These are phyloP conservation scores for Pseudonitzschia multiseries DNA, from an alignment of 108 stramenopile genomes.

Conservation along the genomic window DNA sequence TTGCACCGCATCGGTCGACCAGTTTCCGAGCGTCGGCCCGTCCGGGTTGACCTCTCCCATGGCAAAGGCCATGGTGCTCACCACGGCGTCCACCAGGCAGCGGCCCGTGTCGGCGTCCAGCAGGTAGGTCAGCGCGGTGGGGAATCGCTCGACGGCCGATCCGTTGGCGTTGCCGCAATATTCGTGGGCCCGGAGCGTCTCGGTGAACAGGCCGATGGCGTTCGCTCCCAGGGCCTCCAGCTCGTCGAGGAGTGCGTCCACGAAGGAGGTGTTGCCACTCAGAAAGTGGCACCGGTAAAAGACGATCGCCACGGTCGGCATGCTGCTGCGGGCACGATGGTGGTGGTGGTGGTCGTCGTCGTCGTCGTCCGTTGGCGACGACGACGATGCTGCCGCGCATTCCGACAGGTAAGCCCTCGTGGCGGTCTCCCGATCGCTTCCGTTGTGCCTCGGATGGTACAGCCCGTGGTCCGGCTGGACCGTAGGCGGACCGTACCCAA, in stretches of 20 bases:
- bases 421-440: background rate
- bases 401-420: background rate
- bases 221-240: constrained; percentile 1
- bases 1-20: constrained; percentile 3
- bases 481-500: background rate
- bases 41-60: constrained; percentile 14
- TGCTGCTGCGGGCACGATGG: background rate
- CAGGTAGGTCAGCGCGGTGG: background rate
- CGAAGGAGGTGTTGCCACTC: constrained; percentile 12
- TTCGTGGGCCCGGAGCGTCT: background rate
- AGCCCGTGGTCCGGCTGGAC: constrained; percentile 14
- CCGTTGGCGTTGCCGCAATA: background rate
- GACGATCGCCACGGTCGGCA: constrained; percentile 6
- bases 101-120: background rate
- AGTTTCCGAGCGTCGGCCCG: constrained; percentile 8
- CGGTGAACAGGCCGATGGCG: constrained; percentile 10
- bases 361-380: too few relatives aligned
- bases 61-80: constrained; percentile 17
- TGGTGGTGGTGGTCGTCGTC: too few relatives aligned
- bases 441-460: background rate
- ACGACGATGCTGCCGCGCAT: too few relatives aligned
- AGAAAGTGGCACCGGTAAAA: constrained; percentile 17
- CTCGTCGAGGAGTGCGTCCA: constrained; percentile 6
- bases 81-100: background rate
- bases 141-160: background rate